Conservation (phyloP, 306 rosid genomes). For the Dryas octopetala region DNA sequence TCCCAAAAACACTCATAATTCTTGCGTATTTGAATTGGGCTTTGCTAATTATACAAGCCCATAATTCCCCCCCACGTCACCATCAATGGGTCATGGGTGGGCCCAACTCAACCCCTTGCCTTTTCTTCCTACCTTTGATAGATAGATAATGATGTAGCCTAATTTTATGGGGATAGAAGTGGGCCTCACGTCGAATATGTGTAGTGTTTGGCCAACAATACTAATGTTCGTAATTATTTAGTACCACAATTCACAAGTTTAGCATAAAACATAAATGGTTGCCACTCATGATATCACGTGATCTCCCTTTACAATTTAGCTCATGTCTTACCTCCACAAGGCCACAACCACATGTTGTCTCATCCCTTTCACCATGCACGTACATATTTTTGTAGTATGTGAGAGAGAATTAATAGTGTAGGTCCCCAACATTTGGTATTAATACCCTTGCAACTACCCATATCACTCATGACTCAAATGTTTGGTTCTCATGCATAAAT, state of each 20-base stretch:
- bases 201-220: neutral
- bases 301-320: neutral
- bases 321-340: neutral
- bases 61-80: too few species aligned
- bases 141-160: too few species aligned
- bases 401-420: neutral
- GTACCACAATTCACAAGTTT: neutral
- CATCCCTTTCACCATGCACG: neutral
- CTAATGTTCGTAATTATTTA: neutral
- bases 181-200: neutral
- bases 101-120: too few species aligned
- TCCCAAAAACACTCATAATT: too few species aligned
- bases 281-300: constrained; percentile 10
- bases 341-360: neutral
- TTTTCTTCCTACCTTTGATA: too few species aligned
- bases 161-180: too few species aligned
- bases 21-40: too few species aligned
- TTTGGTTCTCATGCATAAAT: too few species aligned
- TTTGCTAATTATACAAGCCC: too few species aligned
- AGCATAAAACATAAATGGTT: neutral
- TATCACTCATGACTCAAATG: too few species aligned
- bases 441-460: neutral
- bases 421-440: neutral
- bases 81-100: too few species aligned
- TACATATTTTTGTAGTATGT: neutral